Base-by-base conservation (phyloP, 192 early-diverging fungal species). In the Dissophora globulifera region DNA sequence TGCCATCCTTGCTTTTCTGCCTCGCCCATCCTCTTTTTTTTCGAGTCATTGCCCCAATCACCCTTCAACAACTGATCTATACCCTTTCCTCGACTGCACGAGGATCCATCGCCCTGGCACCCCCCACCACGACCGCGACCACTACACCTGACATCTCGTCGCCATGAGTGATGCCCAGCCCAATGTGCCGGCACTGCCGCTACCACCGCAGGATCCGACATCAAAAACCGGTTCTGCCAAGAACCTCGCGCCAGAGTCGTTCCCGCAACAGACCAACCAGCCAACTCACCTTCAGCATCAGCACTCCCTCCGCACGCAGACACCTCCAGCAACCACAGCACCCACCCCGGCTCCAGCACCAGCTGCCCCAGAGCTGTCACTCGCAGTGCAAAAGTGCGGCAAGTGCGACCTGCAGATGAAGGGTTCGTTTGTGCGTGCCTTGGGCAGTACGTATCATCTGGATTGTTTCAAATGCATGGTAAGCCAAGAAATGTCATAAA, bases 401-500 rank as follows among this genome's bases (percentile, higher is more conserved):
- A 81, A 84, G 52, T 99, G 97, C 70, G 79, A 79, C 16, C 74
- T 83, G 50, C 67, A 82, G 55, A 89, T 99, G 62, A 84, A 90
- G 29, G 93, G 93, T 50, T 95, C 96, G 71, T 93, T 94, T 84
- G 95, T 99, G 49, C 84, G 93, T n/a, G 93, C 96, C 13, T 69
- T 94, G 47, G 86, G 87, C 46, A 85, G 85, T 19, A 88, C 91
- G 54, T 98, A 89, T 80, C 97, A 99, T 81, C 84, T 96, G 38
- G 92, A 97, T 49, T 99, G 97, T 72, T 98, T 99, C 61, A 90
- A 89, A 43, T 99, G 97, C 67, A 79, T 90, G 87, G 97, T 97
- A 92, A 83, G 85, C 48, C 40, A 45, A 6, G 20, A 67, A 63
- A n/a, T n/a, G n/a, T n/a, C n/a, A n/a, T n/a, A n/a, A n/a, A n/a